Base-by-base conservation (phyloP, 2,329 filamentous ascomycete species). In the Mollisia scopiformis region DNA sequence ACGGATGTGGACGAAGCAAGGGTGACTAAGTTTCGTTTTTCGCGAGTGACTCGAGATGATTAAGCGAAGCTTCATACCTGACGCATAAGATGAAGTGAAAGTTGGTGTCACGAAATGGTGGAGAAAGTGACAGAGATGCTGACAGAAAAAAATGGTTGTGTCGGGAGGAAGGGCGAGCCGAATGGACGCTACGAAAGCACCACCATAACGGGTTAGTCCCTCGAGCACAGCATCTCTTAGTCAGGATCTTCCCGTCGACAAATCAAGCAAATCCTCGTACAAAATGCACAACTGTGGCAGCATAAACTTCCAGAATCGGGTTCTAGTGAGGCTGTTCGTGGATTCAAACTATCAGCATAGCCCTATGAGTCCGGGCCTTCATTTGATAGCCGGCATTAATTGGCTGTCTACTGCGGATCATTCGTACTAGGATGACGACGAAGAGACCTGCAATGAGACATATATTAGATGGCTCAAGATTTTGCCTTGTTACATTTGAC, bases 271-370 rank as follows among this genome's bases (percentile, higher is more conserved):
- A 14, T 35, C 49, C 30, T 23, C 13, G 28, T n/a, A n/a, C n/a
- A n/a, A n/a, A n/a, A n/a, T n/a, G n/a, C n/a, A n/a, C n/a, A n/a
- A n/a, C n/a, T n/a, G n/a, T n/a, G n/a, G n/a, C n/a, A n/a, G 16
- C 21, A 58, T 58, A 23, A 43, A 53, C 7, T 5, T 53, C 49
- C 37, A 19, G 37, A 58, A 52, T 5, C 31, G 51, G 56, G 25
- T 47, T 52, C 50, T 53, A 43, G 11, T 47, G 37, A 35, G 27
- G 56, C 35, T 21, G 56, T 47, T 58, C 28, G 10, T 47, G 23
- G 23, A 14, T 27, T 13, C n/a, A 47, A 25, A 16, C 43, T 47
- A 27, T 28, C 16, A 11, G 43, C 43, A 47, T 23, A 47, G 43
- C 43, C 43, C 23, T 47, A 47, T 13, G 21, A 10, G 1, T 11